Conservation (phyloP, 352 stramenopile genomes). For the Pythium dissotocum region DNA sequence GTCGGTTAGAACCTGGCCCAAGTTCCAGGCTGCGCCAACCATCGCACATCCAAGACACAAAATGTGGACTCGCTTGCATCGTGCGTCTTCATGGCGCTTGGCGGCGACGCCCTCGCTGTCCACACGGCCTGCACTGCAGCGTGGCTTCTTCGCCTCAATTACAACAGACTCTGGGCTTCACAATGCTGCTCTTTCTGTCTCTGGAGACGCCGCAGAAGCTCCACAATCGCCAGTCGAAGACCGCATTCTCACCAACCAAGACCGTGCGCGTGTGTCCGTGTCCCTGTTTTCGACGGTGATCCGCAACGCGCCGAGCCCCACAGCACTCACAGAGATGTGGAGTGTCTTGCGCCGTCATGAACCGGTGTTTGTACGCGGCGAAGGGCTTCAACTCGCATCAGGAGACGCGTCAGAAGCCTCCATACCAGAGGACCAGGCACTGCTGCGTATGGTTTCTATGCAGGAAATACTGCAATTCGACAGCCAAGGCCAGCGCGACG, state of each 20-base stretch:
- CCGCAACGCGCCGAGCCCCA: not conserved
- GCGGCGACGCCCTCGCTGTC: no score
- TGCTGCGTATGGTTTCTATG: constrained; percentile 4
- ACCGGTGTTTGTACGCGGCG: constrained; percentile 1
- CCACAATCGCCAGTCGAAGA: not conserved
- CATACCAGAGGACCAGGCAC: not conserved
- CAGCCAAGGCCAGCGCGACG: not conserved
- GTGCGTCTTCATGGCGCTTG: no score
- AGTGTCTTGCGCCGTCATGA: not conserved
- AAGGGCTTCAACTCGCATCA: not conserved
- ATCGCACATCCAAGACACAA: no score
- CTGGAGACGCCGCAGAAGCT: not conserved
- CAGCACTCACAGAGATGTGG: constrained; percentile 12
- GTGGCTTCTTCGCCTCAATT: no score
- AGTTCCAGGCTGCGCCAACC: no score
- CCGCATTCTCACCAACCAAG: not conserved
- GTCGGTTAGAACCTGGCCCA: no score
- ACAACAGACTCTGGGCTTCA: no score
- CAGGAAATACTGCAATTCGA: constrained; percentile 1
- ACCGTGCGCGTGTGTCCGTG: not conserved
- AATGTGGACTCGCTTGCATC: no score
- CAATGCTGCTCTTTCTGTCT: not conserved
- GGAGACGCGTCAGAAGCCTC: not conserved
- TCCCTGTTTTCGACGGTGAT: not conserved
- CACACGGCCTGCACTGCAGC: no score